A percentile compares a stretch with the other conserved stretches of the same genome.
These are phyloP conservation scores for Simplicillium aogashimaense DNA, from an alignment of 2,329 filamentous ascomycete species.

Conservation along the genomic window DNA sequence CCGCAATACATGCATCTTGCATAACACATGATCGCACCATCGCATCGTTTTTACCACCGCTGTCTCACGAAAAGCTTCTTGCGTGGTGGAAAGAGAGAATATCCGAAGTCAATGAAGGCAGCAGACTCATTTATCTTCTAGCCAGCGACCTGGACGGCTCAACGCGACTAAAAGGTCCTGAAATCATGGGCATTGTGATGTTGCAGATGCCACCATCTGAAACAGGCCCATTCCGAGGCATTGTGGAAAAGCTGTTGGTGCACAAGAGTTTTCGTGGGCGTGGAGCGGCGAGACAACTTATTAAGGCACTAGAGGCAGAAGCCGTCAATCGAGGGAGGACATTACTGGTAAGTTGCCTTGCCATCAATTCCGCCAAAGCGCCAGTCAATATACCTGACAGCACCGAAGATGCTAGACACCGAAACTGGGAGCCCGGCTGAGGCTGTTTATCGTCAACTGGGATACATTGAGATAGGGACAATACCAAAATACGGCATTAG, in stretches of 20 bases:
- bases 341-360: slow-evolving; percentile 36
- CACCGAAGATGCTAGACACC: slow-evolving; percentile 38
- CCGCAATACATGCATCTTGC: slow-evolving; percentile 47
- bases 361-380: background rate
- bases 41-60: slow-evolving; percentile 49
- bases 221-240: slow-evolving; percentile 44
- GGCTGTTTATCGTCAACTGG: slow-evolving; percentile 42
- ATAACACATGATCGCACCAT: slow-evolving; percentile 47
- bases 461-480: slow-evolving; percentile 43
- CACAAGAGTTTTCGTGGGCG: slow-evolving; percentile 36
- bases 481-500: slow-evolving; percentile 44
- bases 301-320: slow-evolving; percentile 44
- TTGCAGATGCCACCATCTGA: slow-evolving; percentile 40
- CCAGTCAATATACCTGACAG: background rate
- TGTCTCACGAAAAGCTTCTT: slow-evolving; percentile 44
- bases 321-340: slow-evolving; percentile 37
- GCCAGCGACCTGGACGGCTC: slow-evolving; percentile 24
- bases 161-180: slow-evolving; percentile 26
- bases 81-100: slow-evolving; percentile 46
- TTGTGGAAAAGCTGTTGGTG: slow-evolving; percentile 49
- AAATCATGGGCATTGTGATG: slow-evolving; percentile 47
- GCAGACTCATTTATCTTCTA: slow-evolving; percentile 43
- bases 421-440: slow-evolving; percentile 43
- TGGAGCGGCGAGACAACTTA: slow-evolving; percentile 41
- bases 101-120: slow-evolving; percentile 32